phyloP scores from a whole-genome alignment of 257 asterid genomes.

The Leonotis leonurus region DNA sequence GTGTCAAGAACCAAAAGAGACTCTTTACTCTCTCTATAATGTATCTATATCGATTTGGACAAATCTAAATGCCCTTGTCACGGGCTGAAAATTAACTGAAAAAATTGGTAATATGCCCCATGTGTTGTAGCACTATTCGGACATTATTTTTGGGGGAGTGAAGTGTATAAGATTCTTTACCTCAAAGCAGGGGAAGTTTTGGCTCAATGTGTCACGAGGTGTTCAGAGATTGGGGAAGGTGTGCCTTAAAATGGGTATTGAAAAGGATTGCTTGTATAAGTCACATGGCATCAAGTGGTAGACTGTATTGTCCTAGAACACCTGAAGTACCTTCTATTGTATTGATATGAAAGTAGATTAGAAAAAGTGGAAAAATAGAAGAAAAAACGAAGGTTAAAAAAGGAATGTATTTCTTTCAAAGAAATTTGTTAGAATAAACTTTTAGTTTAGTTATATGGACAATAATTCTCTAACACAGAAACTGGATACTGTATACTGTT shows the following conservation, averaged over 20 bases:
- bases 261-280: not conserved
- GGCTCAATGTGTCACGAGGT: constrained; percentile 47
- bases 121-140: constrained; percentile 5
- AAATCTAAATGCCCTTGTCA: constrained; percentile 19
- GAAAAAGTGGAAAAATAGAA: not conserved
- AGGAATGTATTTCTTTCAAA: not conserved
- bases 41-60: constrained; percentile 31
- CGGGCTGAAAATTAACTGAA: constrained; percentile 26
- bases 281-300: constrained; percentile 17
- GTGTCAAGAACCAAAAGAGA: constrained; percentile 10
- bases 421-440: not conserved
- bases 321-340: not conserved
- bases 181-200: constrained; percentile 31
- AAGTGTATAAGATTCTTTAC: constrained; percentile 22
- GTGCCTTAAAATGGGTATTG: not conserved
- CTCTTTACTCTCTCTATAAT: not conserved
- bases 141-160: constrained; percentile 4
- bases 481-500: no score
- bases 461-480: not conserved
- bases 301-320: not conserved
- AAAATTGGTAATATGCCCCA: constrained; percentile 18
- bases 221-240: not conserved
- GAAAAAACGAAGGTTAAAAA: not conserved
- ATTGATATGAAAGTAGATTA: not conserved
- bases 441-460: not conserved